Base-by-base conservation (phyloP, 2,329 filamentous ascomycete genomes). In the Parasarocladium wereldwijsianum region DNA sequence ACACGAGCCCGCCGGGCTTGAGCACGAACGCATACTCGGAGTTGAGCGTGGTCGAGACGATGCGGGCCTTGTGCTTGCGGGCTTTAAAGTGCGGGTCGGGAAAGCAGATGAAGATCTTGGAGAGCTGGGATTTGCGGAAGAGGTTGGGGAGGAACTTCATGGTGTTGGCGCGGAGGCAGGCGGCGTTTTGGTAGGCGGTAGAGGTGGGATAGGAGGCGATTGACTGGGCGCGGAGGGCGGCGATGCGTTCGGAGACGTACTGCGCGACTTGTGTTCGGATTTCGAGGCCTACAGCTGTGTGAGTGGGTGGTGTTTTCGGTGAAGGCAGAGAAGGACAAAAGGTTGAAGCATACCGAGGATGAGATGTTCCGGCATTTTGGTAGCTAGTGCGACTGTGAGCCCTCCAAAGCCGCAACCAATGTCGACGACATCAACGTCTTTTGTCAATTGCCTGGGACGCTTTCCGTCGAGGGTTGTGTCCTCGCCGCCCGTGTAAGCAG, bases 141-240 rank as follows among this genome's bases (percentile, higher is more conserved):
- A 94, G 93, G 50, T 98, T 96, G 37, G 92, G 87, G n/a, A 98
- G 63, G 54, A 96, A 98, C 52, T 98, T 98, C 90, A 98, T 98
- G 5, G 84, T 83, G 59, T 98, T 98, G 40, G 83, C 82, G 37
- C 90, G 77, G 27, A 98, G 62, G 48, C 84, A 92, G 19, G 80
- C 76, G 32, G 87, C 77, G 51, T 98, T 98, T 47, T 92, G 78
- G 52, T 84, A 96, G 26, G 60, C 53, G 29, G 56, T 52, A 5
- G 60, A 57, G 5, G 57, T 46, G 38, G 70, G 66, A n/a, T n/a
- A n/a, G n/a, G n/a, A n/a, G n/a, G n/a, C n/a, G n/a, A n/a, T n/a
- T n/a, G n/a, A n/a, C 45, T 86, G 76, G 9, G 62, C 58, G 4
- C 90, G 75, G 12, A 96, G 64, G 4, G 86, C 87, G 40, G 72